Evolutionary conservation across 306 rosid genomes (phyloP).

Genomic region (Senna tora): DNA sequence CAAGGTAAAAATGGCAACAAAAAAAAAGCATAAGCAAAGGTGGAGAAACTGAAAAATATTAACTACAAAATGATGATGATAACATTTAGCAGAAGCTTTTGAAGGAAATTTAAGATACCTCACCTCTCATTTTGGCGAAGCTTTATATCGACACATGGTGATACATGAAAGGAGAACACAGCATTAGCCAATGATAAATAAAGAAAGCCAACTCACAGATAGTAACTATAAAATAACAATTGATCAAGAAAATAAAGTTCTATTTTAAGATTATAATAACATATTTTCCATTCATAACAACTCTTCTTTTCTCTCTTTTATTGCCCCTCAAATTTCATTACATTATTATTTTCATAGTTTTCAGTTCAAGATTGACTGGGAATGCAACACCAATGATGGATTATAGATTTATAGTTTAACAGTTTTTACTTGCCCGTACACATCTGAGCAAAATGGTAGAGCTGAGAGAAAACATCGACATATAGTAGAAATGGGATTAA

Average conservation of each 20-base stretch:
- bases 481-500: too few relatives aligned
- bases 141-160: slow-evolving; percentile 51
- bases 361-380: slow-evolving; percentile 12
- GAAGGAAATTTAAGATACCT: slow-evolving; percentile 42
- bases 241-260: neutral
- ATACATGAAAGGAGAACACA: slow-evolving; percentile 49
- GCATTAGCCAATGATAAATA: slow-evolving; percentile 39
- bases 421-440: too few relatives aligned
- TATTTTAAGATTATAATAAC: slow-evolving; percentile 22
- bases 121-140: slow-evolving; percentile 92
- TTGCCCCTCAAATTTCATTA: neutral
- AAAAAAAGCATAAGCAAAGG: slow-evolving; percentile 35
- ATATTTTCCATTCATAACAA: slow-evolving; percentile 7
- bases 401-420: neutral
- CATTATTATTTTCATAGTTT: slow-evolving; percentile 7
- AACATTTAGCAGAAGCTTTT: slow-evolving; percentile 35
- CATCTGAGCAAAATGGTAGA: too few relatives aligned
- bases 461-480: too few relatives aligned
- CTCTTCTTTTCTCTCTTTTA: neutral
- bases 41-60: slow-evolving; percentile 9
- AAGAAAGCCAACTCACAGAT: slow-evolving; percentile 43
- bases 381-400: slow-evolving; percentile 4
- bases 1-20: slow-evolving; percentile 22
- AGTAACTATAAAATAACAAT: slow-evolving; percentile 27
- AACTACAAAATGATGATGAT: slow-evolving; percentile 16